phyloP scores from a whole-genome alignment of 176 grass and related monocot species.

The Zea luxurians region DNA sequence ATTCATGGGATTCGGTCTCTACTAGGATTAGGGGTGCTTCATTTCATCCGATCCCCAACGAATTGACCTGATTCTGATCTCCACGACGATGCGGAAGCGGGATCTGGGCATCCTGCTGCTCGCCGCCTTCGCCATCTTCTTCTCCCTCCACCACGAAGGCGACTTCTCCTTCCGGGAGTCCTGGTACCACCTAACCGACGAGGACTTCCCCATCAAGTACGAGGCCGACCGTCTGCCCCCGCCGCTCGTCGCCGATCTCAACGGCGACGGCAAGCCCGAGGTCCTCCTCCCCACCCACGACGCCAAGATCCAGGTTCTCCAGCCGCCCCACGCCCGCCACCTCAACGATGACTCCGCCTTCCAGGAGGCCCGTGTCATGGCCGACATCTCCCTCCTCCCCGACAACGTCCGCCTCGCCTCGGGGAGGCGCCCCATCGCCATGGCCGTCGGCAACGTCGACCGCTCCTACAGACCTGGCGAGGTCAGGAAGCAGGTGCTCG shows the following conservation, averaged over 20 bases:
- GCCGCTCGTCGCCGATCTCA: slow-evolving; percentile 86
- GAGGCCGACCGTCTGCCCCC: slow-evolving; percentile 85
- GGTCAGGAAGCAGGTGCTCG: slow-evolving; percentile 71
- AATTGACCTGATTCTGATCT: background rate
- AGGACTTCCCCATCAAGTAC: slow-evolving; percentile 84
- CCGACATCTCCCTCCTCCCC: slow-evolving; percentile 79
- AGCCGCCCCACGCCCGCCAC: slow-evolving; percentile 34
- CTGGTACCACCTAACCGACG: slow-evolving; percentile 87
- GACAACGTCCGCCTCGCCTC: slow-evolving; percentile 70
- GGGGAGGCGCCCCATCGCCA: slow-evolving; percentile 75
- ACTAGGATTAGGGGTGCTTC: background rate
- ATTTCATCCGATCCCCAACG: background rate
- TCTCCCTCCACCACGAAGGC: slow-evolving; percentile 95
- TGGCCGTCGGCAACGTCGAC: slow-evolving; percentile 82
- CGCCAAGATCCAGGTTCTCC: slow-evolving; percentile 83
- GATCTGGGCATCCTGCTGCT: slow-evolving; percentile 89
- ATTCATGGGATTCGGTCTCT: background rate
- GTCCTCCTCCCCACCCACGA: slow-evolving; percentile 87
- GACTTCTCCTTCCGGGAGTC: slow-evolving; percentile 92
- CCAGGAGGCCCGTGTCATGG: slow-evolving; percentile 73
- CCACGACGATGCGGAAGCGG: slow-evolving; percentile 66
- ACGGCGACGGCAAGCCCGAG: slow-evolving; percentile 84
- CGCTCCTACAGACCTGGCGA: slow-evolving; percentile 53
- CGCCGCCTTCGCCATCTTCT: slow-evolving; percentile 94
- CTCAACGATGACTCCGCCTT: slow-evolving; percentile 57